Conservation (phyloP, 208 protist species). For the Porcisia hertigi region DNA sequence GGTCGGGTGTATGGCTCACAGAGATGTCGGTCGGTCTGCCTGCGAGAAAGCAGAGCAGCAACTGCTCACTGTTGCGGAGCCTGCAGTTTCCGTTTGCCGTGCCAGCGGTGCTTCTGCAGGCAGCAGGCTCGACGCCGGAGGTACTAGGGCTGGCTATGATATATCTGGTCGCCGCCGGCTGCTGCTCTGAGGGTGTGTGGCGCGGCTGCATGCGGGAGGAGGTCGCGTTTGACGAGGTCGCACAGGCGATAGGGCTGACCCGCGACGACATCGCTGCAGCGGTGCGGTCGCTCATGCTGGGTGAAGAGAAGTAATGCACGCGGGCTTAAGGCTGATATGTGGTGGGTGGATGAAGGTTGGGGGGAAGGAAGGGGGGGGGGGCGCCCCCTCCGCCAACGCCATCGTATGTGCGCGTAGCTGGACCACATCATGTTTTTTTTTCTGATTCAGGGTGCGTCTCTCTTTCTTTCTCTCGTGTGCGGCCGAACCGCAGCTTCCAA, state of each 20-base stretch:
- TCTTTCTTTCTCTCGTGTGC: neutral
- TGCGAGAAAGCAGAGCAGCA: neutral
- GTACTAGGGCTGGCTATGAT: conserved; percentile 47
- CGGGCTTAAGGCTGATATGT: neutral
- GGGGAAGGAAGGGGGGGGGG: neutral
- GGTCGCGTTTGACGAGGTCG: conserved; percentile 45
- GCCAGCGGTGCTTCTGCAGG: conserved; percentile 44
- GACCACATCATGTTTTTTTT: neutral
- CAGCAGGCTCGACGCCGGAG: conserved; percentile 24
- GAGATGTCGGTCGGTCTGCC: neutral
- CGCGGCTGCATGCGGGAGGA: conserved; percentile 16
- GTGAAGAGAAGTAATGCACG: conserved; percentile 22
- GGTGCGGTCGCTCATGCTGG: conserved; percentile 50
- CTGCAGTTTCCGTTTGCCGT: conserved; percentile 57
- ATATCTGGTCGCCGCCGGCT: conserved; percentile 37
- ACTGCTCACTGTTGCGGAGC: conserved; percentile 39
- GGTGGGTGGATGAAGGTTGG: neutral
- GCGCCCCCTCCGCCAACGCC: neutral
- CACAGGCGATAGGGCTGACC: conserved; percentile 39
- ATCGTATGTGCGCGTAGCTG: neutral
- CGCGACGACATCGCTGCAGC: conserved; percentile 38
- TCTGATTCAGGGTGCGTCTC: neutral
- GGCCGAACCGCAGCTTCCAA: neutral
- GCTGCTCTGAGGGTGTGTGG: conserved; percentile 35
- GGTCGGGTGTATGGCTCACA: conserved; percentile 46